Conservation (phyloP, 805 yeast genomes). For the Pichia eremophila region DNA sequence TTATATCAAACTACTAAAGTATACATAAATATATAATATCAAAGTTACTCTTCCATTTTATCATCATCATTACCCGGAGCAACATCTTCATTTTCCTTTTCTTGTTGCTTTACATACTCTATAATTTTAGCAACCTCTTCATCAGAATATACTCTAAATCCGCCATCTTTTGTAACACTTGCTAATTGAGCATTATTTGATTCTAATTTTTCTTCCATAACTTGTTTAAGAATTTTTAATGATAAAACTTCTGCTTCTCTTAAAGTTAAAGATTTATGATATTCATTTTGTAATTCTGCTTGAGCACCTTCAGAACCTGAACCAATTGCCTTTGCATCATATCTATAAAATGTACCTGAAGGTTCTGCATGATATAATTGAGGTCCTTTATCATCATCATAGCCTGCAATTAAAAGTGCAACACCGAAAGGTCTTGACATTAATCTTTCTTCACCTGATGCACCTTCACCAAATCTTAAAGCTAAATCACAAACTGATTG, state of each 20-base stretch:
- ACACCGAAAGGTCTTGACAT: conserved; percentile 99
- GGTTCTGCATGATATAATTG: conserved; percentile 99
- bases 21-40: background rate
- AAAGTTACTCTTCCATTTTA: conserved; percentile 5
- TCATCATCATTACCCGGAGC: background rate
- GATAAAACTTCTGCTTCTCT: conserved; percentile 88
- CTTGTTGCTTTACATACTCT: conserved; percentile 63
- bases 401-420: conserved; percentile 90
- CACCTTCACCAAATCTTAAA: conserved; percentile 93
- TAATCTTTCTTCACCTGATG: conserved; percentile 85
- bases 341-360: conserved; percentile 93
- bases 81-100: conserved; percentile 29
- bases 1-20: background rate
- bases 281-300: conserved; percentile 92
- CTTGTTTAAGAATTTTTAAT: conserved; percentile 87
- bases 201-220: conserved; percentile 97
- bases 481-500: conserved; percentile 97
- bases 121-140: conserved; percentile 78
- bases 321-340: conserved; percentile 98
- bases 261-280: conserved; percentile 83
- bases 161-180: conserved; percentile 76
- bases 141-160: conserved; percentile 78
- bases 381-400: conserved; percentile 87
- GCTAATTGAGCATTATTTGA: conserved; percentile 93
- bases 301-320: conserved; percentile 99